Evolutionary conservation across 208 protist genomes (phyloP).

Genomic region (Borovskyia barvae): DNA sequence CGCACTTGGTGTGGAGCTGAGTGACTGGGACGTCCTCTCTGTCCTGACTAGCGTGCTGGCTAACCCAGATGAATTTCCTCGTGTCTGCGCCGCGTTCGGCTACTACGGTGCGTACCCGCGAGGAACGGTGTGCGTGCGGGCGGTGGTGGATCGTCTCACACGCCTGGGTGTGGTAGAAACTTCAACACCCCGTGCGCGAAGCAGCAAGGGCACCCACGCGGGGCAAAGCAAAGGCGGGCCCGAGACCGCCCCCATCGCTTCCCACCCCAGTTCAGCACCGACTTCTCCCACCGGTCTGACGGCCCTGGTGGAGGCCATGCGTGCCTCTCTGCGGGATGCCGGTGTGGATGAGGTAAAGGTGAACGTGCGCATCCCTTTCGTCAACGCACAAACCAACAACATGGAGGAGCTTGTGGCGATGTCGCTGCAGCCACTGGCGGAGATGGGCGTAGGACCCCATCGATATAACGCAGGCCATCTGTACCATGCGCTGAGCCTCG

Average conservation of each 20-base stretch:
- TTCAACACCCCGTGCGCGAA: neutral
- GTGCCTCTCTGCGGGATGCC: slow-evolving; percentile 29
- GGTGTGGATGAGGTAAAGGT: slow-evolving; percentile 30
- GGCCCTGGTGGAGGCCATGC: slow-evolving; percentile 47
- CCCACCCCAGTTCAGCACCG: no score
- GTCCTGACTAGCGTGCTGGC: slow-evolving; percentile 41
- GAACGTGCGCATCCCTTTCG: slow-evolving; percentile 32
- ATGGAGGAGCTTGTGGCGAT: slow-evolving; percentile 36
- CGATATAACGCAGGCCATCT: slow-evolving; percentile 44
- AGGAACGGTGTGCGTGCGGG: slow-evolving; percentile 46
- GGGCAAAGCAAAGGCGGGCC: no score
- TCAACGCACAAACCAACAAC: slow-evolving; percentile 61
- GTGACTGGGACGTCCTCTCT: slow-evolving; percentile 76
- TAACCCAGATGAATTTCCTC: slow-evolving; percentile 64
- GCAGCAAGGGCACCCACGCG: no score
- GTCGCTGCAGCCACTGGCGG: slow-evolving; percentile 29
- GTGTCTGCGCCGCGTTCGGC: slow-evolving; percentile 42
- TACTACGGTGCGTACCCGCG: slow-evolving; percentile 34
- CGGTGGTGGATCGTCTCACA: slow-evolving; percentile 45
- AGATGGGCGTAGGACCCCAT: slow-evolving; percentile 28
- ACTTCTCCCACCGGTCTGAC: slow-evolving; percentile 4
- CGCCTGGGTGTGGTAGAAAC: slow-evolving; percentile 25
- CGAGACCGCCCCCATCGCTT: no score
- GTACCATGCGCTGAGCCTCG: slow-evolving; percentile 65
- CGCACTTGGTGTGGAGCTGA: slow-evolving; percentile 51